phyloP scores from a whole-genome alignment of 768 basidiomycete genomes.

The Leccinum longicurvipes region DNA sequence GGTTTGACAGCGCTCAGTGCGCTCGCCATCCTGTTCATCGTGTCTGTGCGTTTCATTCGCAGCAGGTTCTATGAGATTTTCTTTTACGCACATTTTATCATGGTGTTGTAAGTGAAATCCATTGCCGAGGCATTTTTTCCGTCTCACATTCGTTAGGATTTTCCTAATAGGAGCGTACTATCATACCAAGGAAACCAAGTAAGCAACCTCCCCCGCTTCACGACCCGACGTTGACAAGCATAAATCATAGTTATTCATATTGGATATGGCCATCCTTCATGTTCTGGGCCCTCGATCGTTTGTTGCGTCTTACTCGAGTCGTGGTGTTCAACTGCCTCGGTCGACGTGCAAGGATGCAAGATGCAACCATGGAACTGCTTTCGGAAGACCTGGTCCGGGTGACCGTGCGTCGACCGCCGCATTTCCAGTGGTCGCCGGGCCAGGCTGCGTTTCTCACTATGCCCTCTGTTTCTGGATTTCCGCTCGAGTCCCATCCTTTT shows the following conservation, averaged over 20 bases:
- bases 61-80: constrained; percentile 50
- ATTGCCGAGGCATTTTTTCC: accelerated
- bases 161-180: constrained; percentile 40
- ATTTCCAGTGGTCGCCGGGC: constrained; percentile 52
- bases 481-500: constrained; percentile 60
- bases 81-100: constrained; percentile 43
- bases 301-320: constrained; percentile 45
- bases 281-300: constrained; percentile 44
- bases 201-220: background rate
- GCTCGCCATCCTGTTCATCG: constrained; percentile 41
- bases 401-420: constrained; percentile 40
- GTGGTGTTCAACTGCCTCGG: constrained; percentile 40
- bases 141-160: constrained; percentile 20
- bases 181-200: constrained; percentile 31
- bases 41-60: constrained; percentile 51
- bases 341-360: constrained; percentile 25
- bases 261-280: constrained; percentile 33
- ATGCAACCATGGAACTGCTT: constrained; percentile 41
- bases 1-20: constrained; percentile 38
- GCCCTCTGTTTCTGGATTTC: constrained; percentile 42
- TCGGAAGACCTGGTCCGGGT: constrained; percentile 48
- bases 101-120: constrained; percentile 36
- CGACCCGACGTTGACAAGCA: background rate
- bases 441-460: constrained; percentile 53
- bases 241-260: constrained; percentile 12